Conservation (phyloP, 83 land plant species). For the Diphasiastrum complanatum region DNA sequence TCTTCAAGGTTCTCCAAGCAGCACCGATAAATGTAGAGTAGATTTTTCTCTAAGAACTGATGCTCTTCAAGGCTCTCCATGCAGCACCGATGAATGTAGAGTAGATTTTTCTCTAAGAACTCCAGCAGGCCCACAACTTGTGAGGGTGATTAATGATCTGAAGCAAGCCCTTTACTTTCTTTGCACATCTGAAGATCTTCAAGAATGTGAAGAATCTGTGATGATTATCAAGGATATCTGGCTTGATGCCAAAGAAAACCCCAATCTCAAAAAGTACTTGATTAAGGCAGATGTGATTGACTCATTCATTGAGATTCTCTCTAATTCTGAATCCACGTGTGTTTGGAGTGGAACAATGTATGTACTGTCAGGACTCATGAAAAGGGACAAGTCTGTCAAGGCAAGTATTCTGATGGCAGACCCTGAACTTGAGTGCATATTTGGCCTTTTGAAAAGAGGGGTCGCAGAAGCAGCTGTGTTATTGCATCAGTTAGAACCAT, state of each 20-base stretch:
- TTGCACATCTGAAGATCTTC: no score
- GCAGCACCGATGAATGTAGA: no score
- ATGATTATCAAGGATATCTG: slow-evolving; percentile 33
- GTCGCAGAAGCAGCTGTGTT: slow-evolving; percentile 37
- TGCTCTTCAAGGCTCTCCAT: no score
- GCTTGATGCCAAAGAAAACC: slow-evolving; percentile 37
- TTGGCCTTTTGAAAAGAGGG: slow-evolving; percentile 33
- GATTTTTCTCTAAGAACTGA: no score
- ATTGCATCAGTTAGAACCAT: slow-evolving; percentile 36
- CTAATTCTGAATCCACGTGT: slow-evolving; percentile 33
- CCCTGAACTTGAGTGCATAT: slow-evolving; percentile 35
- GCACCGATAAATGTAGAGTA: no score
- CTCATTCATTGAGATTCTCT: slow-evolving; percentile 45
- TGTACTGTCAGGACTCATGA: slow-evolving; percentile 41
- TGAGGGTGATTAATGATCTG: no score
- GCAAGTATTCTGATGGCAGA: slow-evolving; percentile 27
- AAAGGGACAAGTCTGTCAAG: slow-evolving; percentile 31
- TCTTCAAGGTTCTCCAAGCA: no score
- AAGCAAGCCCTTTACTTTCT: no score
- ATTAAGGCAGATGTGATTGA: slow-evolving; percentile 31
- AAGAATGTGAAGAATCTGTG: no score
- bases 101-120: no score
- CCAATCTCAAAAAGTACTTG: slow-evolving; percentile 33
- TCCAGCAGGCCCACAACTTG: no score
- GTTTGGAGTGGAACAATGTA: slow-evolving; percentile 40